Base-by-base conservation (phyloP, 2,329 filamentous ascomycete species). In the Juglanconis oblonga region DNA sequence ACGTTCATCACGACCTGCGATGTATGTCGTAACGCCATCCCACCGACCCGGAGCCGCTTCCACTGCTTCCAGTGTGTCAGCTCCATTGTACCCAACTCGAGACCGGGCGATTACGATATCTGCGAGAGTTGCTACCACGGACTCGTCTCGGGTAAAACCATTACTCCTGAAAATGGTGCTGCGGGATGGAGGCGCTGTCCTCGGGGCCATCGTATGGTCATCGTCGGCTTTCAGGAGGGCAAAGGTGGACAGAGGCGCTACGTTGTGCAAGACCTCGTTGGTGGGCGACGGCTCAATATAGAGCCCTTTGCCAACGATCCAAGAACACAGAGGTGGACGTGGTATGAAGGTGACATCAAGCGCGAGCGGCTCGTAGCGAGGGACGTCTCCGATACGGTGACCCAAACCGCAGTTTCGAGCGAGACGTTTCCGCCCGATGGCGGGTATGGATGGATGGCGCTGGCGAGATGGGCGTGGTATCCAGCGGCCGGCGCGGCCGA, bases 131-230 rank as follows among this genome's bases (percentile, higher is more conserved):
- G 93, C 78, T 97, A 97, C 72, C 76, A 82, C 53, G 83, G 82
- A 51, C 80, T 93, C 7, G 82, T 90, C 1, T 74, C 79, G 2
- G 81, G 81, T 0, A 82, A 84, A 8, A 85, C 85, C 50, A 87
- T 97, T 63, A 87, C 85, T 58, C 77, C 79, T 17, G 89, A 93
- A 62, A 92, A 97, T 65, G 92, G 93, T 0, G 81, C 86, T 4
- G 81, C 80, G 10, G 93, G 93, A 3, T 97, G 94, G 94, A 83
- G 92, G 10, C 83, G 92, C 52, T 98, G 94, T 70, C 80, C 87
- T 1, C 81, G 82, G 47, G 89, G 90, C 5, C 94, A 98, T 70
- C 85, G 93, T 36, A 97, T 97, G 92, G 85, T 88, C 0, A 78
- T 96, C 10, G 79, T 96, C 10, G 88, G 86, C 0, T 97, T 94